Evolutionary conservation across 2,329 filamentous ascomycete species (phyloP).

Genomic region (Pyrenophora graminea): DNA sequence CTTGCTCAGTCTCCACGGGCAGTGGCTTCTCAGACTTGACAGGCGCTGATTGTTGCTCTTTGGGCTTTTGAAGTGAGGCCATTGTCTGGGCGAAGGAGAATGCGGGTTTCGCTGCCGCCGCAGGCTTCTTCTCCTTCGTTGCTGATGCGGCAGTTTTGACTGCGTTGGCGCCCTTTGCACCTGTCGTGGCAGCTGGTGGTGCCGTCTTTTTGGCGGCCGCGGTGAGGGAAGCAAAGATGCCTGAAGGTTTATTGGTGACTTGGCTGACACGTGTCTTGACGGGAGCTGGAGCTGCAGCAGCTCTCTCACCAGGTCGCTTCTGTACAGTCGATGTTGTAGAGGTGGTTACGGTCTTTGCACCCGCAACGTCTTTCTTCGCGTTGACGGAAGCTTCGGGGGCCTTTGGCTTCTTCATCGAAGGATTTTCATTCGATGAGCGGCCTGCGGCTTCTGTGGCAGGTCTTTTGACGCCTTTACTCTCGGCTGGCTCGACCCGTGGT

Average conservation of each 20-base stretch:
- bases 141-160: constrained; percentile 31
- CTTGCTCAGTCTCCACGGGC: constrained; percentile 67
- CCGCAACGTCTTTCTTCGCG: constrained; percentile 25
- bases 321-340: constrained; percentile 16
- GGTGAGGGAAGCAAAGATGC: constrained; percentile 52
- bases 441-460: constrained; percentile 25
- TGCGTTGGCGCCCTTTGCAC: constrained; percentile 26
- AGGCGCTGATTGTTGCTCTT: constrained; percentile 53
- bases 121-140: constrained; percentile 38
- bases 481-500: constrained; percentile 26
- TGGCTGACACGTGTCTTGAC: constrained; percentile 42
- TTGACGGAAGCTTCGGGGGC: constrained; percentile 23
- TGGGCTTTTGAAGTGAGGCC: constrained; percentile 56
- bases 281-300: constrained; percentile 28
- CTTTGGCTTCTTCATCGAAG: constrained; percentile 37
- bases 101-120: constrained; percentile 31
- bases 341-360: constrained; percentile 16
- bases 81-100: constrained; percentile 49
- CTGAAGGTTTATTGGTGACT: constrained; percentile 51
- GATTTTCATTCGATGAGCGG: constrained; percentile 25
- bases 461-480: constrained; percentile 40
- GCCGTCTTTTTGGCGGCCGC: constrained; percentile 52
- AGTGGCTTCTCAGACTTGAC: constrained; percentile 58
- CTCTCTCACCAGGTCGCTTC: constrained; percentile 39
- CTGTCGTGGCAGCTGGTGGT: constrained; percentile 25